phyloP scores from a whole-genome alignment of 164 flowering plant genomes.

The Vitis rupestris region DNA sequence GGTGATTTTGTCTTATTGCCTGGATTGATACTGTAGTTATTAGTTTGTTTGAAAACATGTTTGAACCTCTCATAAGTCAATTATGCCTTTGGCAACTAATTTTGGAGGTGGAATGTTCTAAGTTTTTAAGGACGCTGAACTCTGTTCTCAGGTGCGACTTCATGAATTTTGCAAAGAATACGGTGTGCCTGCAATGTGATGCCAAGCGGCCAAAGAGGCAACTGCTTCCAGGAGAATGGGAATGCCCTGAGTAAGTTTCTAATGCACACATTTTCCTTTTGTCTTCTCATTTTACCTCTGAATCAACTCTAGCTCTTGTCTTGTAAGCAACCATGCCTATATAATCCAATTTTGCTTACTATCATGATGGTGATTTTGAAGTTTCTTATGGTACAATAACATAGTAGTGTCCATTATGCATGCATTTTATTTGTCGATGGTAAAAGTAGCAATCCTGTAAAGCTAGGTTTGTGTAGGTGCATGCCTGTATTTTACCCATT shows the following conservation, averaged over 20 bases:
- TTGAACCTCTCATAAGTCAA: too few species aligned
- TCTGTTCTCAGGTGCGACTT: conserved; percentile 81
- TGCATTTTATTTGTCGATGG: background rate
- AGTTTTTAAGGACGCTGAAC: conserved; percentile 6
- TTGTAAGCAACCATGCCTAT: too few species aligned
- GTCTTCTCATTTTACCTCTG: background rate
- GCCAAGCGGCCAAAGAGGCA: conserved; percentile 95
- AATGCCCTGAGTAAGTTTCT: conserved; percentile 85
- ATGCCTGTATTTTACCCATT: too few species aligned
- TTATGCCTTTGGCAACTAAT: too few species aligned
- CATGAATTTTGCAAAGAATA: conserved; percentile 97
- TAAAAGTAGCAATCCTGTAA: background rate
- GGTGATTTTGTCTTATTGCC: too few species aligned
- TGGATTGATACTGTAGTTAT: too few species aligned
- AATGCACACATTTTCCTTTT: background rate
- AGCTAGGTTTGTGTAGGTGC: background rate
- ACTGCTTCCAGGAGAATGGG: conserved; percentile 99
- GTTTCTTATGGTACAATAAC: background rate
- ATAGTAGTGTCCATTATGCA: background rate
- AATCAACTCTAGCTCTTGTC: background rate
- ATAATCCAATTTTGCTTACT: too few species aligned
- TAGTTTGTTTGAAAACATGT: too few species aligned
- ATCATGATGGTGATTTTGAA: background rate
- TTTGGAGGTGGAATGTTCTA: background rate
- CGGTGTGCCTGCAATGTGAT: conserved; percentile 93